Evolutionary conservation across 768 basidiomycete species (phyloP), one percentile per base, ranked within the genome.

Genomic region (Russula emetica): DNA sequence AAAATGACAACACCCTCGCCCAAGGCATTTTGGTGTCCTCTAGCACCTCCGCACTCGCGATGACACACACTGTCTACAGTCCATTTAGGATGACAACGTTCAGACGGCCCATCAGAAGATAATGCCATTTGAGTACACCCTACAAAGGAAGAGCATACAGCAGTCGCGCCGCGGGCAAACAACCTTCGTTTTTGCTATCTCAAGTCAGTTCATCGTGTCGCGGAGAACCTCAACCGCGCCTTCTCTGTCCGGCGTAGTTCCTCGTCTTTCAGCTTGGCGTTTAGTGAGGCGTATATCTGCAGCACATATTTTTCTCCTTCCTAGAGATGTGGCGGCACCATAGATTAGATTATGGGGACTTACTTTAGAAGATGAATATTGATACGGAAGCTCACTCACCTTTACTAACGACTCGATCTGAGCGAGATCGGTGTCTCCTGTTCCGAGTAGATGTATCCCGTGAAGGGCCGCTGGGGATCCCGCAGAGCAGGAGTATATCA

Each of bases 241-340:
- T 85, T 87, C 66, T 83, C 77, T 49, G 81, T 83, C 45, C 85
- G 77, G 38, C 86, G 76, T 20, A 80, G 53, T 63, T 86, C 83
- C 69, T 88, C 88, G 10, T 86, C 86, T 66, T 78, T 83, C 42
- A 90, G 77, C 71, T 88, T 90, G 11, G 72, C 69, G 62, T 90
- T 84, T 49, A 93, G 70, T 0, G 84, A 82, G 0, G 70, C 71
- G 70, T 80, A 83, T 18, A 88, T 70, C 18, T 83, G 80, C 40
- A 75, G 75, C 0, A 88, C 88, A 70, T 89, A 83, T 62, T 76
- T 80, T 76, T 88, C 84, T 1, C 86, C 88, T 26, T 77, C 80
- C 91, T 93, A 60, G n/a, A 34, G 42, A 8, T 7, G 9, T 7
- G 16, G 14, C 20, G 16, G 14, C 20, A 2, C 11, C 11, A 45